Evolutionary conservation across 164 flowering plant species (phyloP), one percentile per base, ranked within the genome.

Genomic region (Cinnamomum micranthum): DNA sequence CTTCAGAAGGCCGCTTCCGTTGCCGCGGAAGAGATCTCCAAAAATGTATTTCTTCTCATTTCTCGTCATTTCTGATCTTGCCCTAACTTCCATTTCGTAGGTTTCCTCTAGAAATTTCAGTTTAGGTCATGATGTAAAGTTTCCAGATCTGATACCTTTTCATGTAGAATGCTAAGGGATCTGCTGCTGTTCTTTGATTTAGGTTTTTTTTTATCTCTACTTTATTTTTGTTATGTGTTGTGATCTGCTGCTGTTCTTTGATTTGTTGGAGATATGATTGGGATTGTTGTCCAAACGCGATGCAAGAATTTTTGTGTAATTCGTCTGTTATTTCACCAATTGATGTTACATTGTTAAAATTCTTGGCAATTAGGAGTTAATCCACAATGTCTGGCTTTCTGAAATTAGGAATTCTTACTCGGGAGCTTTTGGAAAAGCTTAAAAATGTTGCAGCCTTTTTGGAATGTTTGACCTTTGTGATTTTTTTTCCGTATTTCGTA

Each of bases 11-110:
- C 93, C 50, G 93, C 92, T n/a, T 28, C 88, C 33, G 78, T 75
- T 51, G 89, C 91, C 11, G 96, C 94, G 17, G 98, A 93, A 72
- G 99, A 93, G 87, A 93, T 95, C 80, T 90, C 99, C 76, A 96
- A 97, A 81, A 93, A 90, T 88, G 99, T 91, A 85, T 27, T 65
- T 1, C 27, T 25, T 71, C 31, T 65, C 27, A 66, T 19, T 70
- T 47, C 23, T 63, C 28, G 3, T 24, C 6, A 6, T 22, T 22
- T 22, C 27, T 64, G 47, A 41, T 41, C 10, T 41, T 7, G 47
- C 47, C 47, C 47, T 41, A 41, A 41, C 11, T 41, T 41, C 47
- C 47, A 41, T 41, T 41, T 41, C 47, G 47, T 41, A 6, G 47
- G 10, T 4, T 59, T n/a, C 19, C 19, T 4, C 17, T 59, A 59